A percentile compares a stretch with the other conserved stretches of the same genome.
phyloP scores from a whole-genome alignment of 495 filamentous ascomycete species.

The Hypomontagnella submonticulosa region DNA sequence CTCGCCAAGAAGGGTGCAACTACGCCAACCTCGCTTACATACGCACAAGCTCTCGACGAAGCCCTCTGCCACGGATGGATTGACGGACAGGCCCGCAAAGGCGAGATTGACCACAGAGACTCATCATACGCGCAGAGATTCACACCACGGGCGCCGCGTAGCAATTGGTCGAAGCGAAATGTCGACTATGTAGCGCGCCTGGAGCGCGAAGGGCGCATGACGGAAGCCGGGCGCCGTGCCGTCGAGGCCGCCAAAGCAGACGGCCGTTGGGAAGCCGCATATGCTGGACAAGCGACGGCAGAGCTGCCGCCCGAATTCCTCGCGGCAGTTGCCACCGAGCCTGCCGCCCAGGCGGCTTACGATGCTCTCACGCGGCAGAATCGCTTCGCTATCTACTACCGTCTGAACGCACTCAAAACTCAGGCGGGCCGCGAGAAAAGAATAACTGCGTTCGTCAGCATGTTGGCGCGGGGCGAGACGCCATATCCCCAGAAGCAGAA shows the following conservation, averaged over 20 bases:
- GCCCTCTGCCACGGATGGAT: slow-evolving; percentile 71
- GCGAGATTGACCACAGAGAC: slow-evolving; percentile 52
- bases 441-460: slow-evolving; percentile 42
- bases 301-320: slow-evolving; percentile 38
- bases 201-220: slow-evolving; percentile 57
- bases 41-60: slow-evolving; percentile 64
- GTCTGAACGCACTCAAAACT: slow-evolving; percentile 41
- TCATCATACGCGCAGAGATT: slow-evolving; percentile 61
- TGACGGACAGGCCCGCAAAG: slow-evolving; percentile 62
- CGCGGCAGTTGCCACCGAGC: slow-evolving; percentile 30
- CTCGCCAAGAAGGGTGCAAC: slow-evolving; percentile 63
- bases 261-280: slow-evolving; percentile 66
- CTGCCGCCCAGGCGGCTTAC: slow-evolving; percentile 32
- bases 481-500: slow-evolving; percentile 30
- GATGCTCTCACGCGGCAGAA: slow-evolving; percentile 29
- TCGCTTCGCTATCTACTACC: slow-evolving; percentile 42
- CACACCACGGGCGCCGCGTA: slow-evolving; percentile 64
- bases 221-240: slow-evolving; percentile 56
- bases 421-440: slow-evolving; percentile 37
- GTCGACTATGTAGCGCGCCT: slow-evolving; percentile 58
- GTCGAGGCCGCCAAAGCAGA: slow-evolving; percentile 65
- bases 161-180: slow-evolving; percentile 63
- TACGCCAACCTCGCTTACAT: slow-evolving; percentile 57
- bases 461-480: slow-evolving; percentile 35
- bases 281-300: slow-evolving; percentile 51